A percentile compares a stretch with the other conserved stretches of the same genome.
Evolutionary conservation across 768 basidiomycete genomes (phyloP).

Genomic region (Termitomyces sp.): DNA sequence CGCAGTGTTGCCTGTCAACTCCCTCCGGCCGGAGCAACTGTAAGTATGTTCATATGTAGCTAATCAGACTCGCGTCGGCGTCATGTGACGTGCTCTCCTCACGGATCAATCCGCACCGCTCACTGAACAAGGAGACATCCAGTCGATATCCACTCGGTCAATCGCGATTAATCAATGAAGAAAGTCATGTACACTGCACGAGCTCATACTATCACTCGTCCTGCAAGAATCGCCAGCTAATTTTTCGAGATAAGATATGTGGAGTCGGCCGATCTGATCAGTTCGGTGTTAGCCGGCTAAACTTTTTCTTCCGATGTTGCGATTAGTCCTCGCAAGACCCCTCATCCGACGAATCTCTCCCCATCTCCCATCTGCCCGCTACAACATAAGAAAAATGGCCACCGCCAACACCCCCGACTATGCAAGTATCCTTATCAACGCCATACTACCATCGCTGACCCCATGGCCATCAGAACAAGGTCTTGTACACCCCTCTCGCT

Average conservation of each 20-base stretch:
- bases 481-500: slow-evolving; percentile 80
- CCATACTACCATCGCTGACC: not conserved
- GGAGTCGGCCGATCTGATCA: slow-evolving; percentile 18
- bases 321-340: slow-evolving; percentile 29
- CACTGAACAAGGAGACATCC: too few relatives aligned
- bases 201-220: not conserved
- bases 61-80: not conserved
- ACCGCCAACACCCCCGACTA: slow-evolving; percentile 54
- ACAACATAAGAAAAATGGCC: slow-evolving; percentile 50
- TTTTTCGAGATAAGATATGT: not conserved
- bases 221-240: not conserved
- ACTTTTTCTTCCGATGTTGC: slow-evolving; percentile 29
- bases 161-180: not conserved
- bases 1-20: too few relatives aligned
- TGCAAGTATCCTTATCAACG: slow-evolving; percentile 32
- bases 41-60: too few relatives aligned
- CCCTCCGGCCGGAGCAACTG: too few relatives aligned
- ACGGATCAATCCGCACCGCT: not conserved
- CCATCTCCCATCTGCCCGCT: slow-evolving; percentile 21
- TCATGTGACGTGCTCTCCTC: not conserved
- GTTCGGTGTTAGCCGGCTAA: slow-evolving; percentile 17
- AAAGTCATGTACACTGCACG: too few relatives aligned
- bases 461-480: slow-evolving; percentile 66
- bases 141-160: not conserved
- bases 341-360: slow-evolving; percentile 26